These are phyloP conservation scores for Trichosporon coremiiforme DNA, from an alignment of 1,284 basidiomycete species.

Conservation along the genomic window DNA sequence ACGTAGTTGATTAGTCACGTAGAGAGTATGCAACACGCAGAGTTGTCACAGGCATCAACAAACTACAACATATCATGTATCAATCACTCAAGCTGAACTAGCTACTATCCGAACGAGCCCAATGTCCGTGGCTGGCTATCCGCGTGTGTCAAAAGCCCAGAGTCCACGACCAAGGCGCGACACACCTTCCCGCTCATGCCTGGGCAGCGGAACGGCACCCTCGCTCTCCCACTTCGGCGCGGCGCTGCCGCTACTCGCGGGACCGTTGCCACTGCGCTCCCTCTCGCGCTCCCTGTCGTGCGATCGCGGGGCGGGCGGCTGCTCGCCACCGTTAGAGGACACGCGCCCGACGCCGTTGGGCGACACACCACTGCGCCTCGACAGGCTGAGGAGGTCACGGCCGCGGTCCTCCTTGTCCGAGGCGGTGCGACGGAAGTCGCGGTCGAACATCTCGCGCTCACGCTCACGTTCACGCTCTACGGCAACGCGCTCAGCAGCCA, in stretches of 20 bases:
- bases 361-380: constrained; percentile 9
- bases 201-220: constrained; percentile 33
- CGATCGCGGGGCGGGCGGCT: neutral
- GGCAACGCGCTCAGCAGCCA: neutral
- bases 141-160: constrained; percentile 42
- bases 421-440: constrained; percentile 18
- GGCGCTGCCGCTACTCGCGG: constrained; percentile 3
- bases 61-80: constrained; percentile 19
- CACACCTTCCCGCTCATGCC: constrained; percentile 32
- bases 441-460: constrained; percentile 24
- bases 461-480: constrained; percentile 29
- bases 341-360: constrained; percentile 11
- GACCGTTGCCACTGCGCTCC: constrained; percentile 4
- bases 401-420: constrained; percentile 13
- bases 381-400: constrained; percentile 3
- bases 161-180: constrained; percentile 40
- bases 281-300: constrained; percentile 19
- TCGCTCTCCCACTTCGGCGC: constrained; percentile 17
- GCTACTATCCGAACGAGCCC: neutral
- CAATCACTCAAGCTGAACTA: constrained; percentile 8
- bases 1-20: constrained; percentile 40
- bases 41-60: constrained; percentile 16
- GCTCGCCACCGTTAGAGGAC: constrained; percentile 4
- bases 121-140: neutral
- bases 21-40: neutral